Conservation (phyloP, 164 flowering plant genomes). For the Macadamia tetraphylla region DNA sequence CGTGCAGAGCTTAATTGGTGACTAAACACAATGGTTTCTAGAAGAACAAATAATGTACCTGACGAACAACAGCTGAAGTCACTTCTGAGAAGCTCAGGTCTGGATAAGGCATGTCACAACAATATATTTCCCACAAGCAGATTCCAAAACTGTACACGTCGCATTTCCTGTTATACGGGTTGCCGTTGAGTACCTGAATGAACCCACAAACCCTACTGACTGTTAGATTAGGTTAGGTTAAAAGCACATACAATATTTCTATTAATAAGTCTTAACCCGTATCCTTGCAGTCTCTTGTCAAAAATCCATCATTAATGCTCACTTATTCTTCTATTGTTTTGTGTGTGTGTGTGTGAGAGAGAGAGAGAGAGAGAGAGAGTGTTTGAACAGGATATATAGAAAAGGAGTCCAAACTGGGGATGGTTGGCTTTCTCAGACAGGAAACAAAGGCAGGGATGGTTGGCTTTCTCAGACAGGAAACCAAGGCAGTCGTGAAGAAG, state of each 20-base stretch:
- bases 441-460: too few species aligned
- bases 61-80: conserved; percentile 90
- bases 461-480: too few species aligned
- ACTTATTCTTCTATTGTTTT: too few species aligned
- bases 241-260: background rate
- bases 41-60: conserved; percentile 36
- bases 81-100: conserved; percentile 92
- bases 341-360: too few species aligned
- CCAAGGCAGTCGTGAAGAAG: too few species aligned
- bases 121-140: conserved; percentile 96
- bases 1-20: background rate
- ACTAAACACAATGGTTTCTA: background rate
- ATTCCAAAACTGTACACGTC: conserved; percentile 98
- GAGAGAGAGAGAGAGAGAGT: too few species aligned
- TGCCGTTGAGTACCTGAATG: conserved; percentile 87
- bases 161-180: conserved; percentile 89
- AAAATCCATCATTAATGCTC: too few species aligned
- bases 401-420: too few species aligned
- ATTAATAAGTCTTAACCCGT: background rate
- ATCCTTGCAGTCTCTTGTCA: too few species aligned
- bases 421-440: too few species aligned
- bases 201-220: conserved; percentile 6
- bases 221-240: background rate
- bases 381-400: too few species aligned
- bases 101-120: conserved; percentile 98